Conservation (phyloP, 176 grass and related monocot genomes). For the Tillandsia fasciculata region DNA sequence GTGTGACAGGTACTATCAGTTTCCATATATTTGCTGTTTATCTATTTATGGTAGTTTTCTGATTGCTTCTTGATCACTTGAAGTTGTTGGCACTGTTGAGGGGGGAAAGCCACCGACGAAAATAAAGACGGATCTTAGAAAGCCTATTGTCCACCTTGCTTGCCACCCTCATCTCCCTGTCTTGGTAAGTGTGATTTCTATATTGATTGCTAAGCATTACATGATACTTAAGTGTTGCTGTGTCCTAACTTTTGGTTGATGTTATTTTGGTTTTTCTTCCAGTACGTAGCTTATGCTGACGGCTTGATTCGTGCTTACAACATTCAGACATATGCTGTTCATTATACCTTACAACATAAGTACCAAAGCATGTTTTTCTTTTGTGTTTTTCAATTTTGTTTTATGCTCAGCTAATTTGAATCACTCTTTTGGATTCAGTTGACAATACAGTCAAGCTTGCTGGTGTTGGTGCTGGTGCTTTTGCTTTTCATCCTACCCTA, state of each 20-base stretch:
- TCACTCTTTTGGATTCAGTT: slow-evolving; percentile 39
- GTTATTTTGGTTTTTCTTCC: slow-evolving; percentile 25
- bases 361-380: slow-evolving; percentile 17
- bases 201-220: not conserved
- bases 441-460: slow-evolving; percentile 93
- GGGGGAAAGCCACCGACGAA: slow-evolving; percentile 85
- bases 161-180: slow-evolving; percentile 98
- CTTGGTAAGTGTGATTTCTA: slow-evolving; percentile 42
- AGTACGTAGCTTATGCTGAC: slow-evolving; percentile 99
- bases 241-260: slow-evolving; percentile 5
- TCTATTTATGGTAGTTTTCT: not conserved
- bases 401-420: slow-evolving; percentile 16
- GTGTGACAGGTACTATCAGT: slow-evolving; percentile 58
- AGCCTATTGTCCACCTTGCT: slow-evolving; percentile 84
- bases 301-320: slow-evolving; percentile 95
- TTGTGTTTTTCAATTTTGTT: slow-evolving; percentile 7
- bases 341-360: slow-evolving; percentile 91
- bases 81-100: slow-evolving; percentile 90
- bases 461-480: slow-evolving; percentile 71
- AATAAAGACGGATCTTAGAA: slow-evolving; percentile 98
- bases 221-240: not conserved
- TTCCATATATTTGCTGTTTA: not conserved
- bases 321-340: slow-evolving; percentile 94
- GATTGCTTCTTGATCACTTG: slow-evolving; percentile 27
- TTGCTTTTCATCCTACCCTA: slow-evolving; percentile 89